Evolutionary conservation across 2,329 filamentous ascomycete genomes (phyloP).

Genomic region (Aspergillus puulaauensis): DNA sequence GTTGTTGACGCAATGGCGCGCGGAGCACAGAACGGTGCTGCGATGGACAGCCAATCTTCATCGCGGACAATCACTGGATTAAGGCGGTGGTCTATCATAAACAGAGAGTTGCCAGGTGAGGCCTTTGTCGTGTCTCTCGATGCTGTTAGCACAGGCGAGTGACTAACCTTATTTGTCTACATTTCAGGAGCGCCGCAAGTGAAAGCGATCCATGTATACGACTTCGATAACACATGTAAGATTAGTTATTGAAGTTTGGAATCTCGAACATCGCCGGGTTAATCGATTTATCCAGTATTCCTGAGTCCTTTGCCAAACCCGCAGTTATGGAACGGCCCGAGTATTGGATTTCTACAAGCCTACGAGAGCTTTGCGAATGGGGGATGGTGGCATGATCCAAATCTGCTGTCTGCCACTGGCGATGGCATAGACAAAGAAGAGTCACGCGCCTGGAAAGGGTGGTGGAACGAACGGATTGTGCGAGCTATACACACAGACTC

Average conservation of each 20-base stretch:
- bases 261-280: slow-evolving; percentile 1
- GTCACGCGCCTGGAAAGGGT: slow-evolving; percentile 78
- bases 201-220: slow-evolving; percentile 85
- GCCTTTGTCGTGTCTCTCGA: slow-evolving; percentile 1
- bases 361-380: slow-evolving; percentile 77
- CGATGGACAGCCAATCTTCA: slow-evolving; percentile 21
- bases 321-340: slow-evolving; percentile 77
- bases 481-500: slow-evolving; percentile 35
- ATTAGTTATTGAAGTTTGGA: neutral
- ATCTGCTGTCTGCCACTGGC: slow-evolving; percentile 82
- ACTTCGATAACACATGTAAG: slow-evolving; percentile 94
- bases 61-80: slow-evolving; percentile 68
- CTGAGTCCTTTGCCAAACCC: slow-evolving; percentile 85
- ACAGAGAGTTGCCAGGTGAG: slow-evolving; percentile 68
- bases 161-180: neutral
- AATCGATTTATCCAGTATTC: slow-evolving; percentile 63
- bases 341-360: slow-evolving; percentile 72
- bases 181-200: slow-evolving; percentile 62
- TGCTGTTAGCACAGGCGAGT: neutral
- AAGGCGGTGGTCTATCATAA: slow-evolving; percentile 79
- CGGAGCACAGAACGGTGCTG: slow-evolving; percentile 27
- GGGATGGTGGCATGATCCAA: slow-evolving; percentile 95
- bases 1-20: slow-evolving; percentile 32
- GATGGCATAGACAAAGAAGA: slow-evolving; percentile 81
- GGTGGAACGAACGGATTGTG: slow-evolving; percentile 92